Base-by-base conservation (phyloP, 345 rosid genomes). In the Eucalyptus marginata region DNA sequence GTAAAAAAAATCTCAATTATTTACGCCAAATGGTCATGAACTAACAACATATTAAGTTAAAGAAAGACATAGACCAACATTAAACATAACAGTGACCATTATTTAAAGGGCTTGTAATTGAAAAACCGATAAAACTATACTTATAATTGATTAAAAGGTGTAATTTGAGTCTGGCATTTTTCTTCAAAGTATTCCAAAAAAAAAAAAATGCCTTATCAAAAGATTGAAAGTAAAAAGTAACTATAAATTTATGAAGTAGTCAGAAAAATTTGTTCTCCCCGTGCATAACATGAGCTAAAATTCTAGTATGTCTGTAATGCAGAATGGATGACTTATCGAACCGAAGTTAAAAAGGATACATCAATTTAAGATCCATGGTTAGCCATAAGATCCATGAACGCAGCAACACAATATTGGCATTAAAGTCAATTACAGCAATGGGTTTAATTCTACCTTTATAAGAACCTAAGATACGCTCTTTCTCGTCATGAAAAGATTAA, bases 101-200 rank as follows among this genome's bases (percentile, higher is more conserved):
- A 14, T 64, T 64, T 64, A 64, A 64, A 64, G 36, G 36, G 36
- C 36, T n/a, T 1, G 18, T n/a, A n/a, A 64, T 64, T 64, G 36
- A 3, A 0, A n/a, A 62, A 29, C 68, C 18, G 51, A 13, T 2
- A 29, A 62, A 62, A 62, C 1, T 62, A 64, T 3, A 7, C 15
- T 29, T 29, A 2, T 6, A 29, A 64, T 64, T 13, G 0, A 64
- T 64, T 13, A 29, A 0, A 3, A 64, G 0, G 5, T 13, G 5
- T 7, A 0, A 14, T 13, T 64, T 6, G 5, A 13, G 3, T 64
- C 18, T 7, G 33, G 71, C 71, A 13, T 29, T 29, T 64, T 64
- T 64, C 71, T n/a, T 64, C 5, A 13, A 64, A 64, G 36, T 29
- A 64, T 29, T 64, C 17, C 36, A 22, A 22, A 56, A 22, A 56